phyloP scores from a whole-genome alignment of 1,139 yeast species.

The Hemisphaericaspora xylanilytica region DNA sequence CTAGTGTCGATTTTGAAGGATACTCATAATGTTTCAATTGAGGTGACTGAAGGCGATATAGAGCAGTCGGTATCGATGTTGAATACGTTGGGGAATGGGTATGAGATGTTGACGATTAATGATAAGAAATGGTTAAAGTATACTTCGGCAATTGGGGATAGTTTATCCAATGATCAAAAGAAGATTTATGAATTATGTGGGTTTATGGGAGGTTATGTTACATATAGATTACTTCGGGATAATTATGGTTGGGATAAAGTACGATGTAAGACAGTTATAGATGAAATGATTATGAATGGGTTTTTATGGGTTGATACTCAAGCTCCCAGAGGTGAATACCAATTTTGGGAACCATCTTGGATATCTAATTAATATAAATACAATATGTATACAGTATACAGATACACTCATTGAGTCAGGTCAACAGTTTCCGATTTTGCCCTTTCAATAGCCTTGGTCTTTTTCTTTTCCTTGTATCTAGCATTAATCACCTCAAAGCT shows the following conservation, averaged over 20 bases:
- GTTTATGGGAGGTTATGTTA: constrained; percentile 62
- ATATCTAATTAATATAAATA: constrained; percentile 20
- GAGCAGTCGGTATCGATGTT: constrained; percentile 20
- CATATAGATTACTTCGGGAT: constrained; percentile 59
- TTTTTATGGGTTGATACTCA: constrained; percentile 79
- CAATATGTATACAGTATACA: neutral
- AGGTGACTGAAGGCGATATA: constrained; percentile 21
- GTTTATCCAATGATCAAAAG: constrained; percentile 58
- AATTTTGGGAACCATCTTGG: constrained; percentile 65
- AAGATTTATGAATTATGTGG: constrained; percentile 72
- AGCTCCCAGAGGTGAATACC: constrained; percentile 43
- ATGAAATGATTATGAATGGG: constrained; percentile 79
- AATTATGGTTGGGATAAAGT: constrained; percentile 70
- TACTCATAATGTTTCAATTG: constrained; percentile 18
- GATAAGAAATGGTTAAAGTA: constrained; percentile 43
- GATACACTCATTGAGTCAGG: neutral
- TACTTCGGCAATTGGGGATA: constrained; percentile 26
- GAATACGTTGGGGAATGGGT: constrained; percentile 36
- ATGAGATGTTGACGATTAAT: constrained; percentile 31
- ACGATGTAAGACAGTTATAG: constrained; percentile 62
- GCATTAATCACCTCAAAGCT: constrained; percentile 65
- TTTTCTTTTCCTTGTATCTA: constrained; percentile 53
- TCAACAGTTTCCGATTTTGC: neutral
- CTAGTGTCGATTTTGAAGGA: constrained; percentile 33
- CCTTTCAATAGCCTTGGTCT: constrained; percentile 11